These are phyloP conservation scores for Pilatotrama ljubarskyi DNA, from an alignment of 768 basidiomycete genomes.

Conservation along the genomic window DNA sequence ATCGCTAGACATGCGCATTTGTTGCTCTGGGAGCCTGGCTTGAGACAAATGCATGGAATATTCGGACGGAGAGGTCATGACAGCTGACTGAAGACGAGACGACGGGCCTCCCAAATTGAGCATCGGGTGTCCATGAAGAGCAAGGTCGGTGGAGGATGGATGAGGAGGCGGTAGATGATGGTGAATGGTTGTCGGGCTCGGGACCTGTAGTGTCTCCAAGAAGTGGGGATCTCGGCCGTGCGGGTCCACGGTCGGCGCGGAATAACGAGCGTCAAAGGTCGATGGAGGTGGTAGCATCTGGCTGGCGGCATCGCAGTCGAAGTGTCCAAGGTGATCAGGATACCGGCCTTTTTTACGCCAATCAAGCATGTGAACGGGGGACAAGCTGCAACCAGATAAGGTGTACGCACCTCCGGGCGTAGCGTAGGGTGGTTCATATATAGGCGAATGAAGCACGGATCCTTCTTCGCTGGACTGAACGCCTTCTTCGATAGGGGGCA, in stretches of 20 bases:
- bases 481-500: constrained; percentile 59
- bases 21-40: constrained; percentile 27
- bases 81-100: constrained; percentile 23
- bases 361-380: constrained; percentile 29
- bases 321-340: constrained; percentile 47
- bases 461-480: constrained; percentile 75
- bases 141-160: constrained; percentile 18
- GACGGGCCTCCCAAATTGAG: constrained; percentile 25
- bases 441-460: constrained; percentile 74
- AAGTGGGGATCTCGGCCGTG: constrained; percentile 30
- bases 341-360: constrained; percentile 70
- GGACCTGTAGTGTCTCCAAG: constrained; percentile 30
- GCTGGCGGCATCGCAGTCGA: constrained; percentile 22
- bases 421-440: constrained; percentile 55
- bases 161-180: constrained; percentile 24
- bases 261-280: constrained; percentile 30
- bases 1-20: constrained; percentile 24
- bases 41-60: constrained; percentile 33
- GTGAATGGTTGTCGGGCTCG: constrained; percentile 27
- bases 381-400: constrained; percentile 37
- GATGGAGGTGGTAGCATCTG: constrained; percentile 23
- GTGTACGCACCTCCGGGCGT: constrained; percentile 34
- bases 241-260: constrained; percentile 23
- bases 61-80: constrained; percentile 25
- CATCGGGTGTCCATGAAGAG: constrained; percentile 28